A percentile compares a stretch with the other conserved stretches of the same genome.
Evolutionary conservation across 306 rosid species (phyloP).

Genomic region (Sesbania bispinosa): DNA sequence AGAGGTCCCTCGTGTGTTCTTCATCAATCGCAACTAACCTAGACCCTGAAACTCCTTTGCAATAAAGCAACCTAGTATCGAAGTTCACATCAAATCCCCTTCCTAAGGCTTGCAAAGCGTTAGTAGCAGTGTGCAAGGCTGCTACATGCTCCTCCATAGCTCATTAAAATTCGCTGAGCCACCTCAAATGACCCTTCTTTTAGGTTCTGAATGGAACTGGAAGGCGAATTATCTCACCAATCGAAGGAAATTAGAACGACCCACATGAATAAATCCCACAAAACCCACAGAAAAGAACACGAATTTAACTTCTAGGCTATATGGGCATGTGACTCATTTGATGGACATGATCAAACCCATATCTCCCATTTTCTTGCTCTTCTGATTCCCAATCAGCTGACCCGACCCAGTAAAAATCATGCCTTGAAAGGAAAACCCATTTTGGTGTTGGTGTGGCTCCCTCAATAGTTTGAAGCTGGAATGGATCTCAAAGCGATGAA

Average conservation of each 20-base stretch:
- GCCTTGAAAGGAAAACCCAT: constrained; percentile 15
- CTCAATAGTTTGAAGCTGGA: constrained; percentile 23
- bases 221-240: constrained; percentile 14
- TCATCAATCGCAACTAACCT: constrained; percentile 63
- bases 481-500: constrained; percentile 41
- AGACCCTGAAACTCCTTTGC: constrained; percentile 80
- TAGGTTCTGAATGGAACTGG: background rate
- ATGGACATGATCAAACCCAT: constrained; percentile 24
- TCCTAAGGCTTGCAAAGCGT: constrained; percentile 84
- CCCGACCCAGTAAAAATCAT: constrained; percentile 27
- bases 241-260: constrained; percentile 29
- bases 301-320: background rate
- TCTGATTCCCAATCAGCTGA: too few species aligned
- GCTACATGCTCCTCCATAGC: constrained; percentile 80
- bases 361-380: background rate
- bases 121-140: constrained; percentile 83
- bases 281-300: constrained; percentile 20
- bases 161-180: constrained; percentile 40
- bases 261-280: constrained; percentile 31
- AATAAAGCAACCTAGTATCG: constrained; percentile 88
- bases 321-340: background rate
- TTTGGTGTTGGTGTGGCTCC: constrained; percentile 7
- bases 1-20: constrained; percentile 55
- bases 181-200: constrained; percentile 1
- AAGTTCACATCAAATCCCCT: constrained; percentile 91